These are phyloP conservation scores for Helianthus tuberosus DNA, from an alignment of 129 eudicot genomes.

Conservation along the genomic window DNA sequence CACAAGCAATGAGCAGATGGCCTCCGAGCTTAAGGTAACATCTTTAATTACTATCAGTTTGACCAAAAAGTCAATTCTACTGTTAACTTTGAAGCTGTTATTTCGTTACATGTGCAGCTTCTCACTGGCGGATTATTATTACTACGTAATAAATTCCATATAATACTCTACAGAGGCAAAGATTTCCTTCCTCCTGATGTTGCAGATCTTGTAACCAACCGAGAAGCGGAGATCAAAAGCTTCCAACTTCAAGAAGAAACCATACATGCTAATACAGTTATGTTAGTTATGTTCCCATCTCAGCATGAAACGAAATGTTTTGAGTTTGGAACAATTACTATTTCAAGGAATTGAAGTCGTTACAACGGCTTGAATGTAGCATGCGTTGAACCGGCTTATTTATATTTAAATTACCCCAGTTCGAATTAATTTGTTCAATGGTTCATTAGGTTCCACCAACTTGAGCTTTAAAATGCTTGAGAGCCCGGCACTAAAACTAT, in stretches of 20 bases:
- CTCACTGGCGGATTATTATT: constrained; percentile 92
- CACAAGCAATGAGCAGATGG: constrained; percentile 56
- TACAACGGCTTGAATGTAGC: too few species aligned
- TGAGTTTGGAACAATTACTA: too few species aligned
- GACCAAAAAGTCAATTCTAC: constrained; percentile 15
- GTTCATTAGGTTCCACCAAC: too few species aligned
- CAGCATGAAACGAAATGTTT: too few species aligned
- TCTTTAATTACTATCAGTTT: constrained; percentile 8
- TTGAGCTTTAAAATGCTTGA: too few species aligned
- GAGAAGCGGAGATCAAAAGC: constrained; percentile 68
- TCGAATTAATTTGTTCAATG: too few species aligned
- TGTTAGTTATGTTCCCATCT: too few species aligned
- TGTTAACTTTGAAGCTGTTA: constrained; percentile 18
- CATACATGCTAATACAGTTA: constrained; percentile 49
- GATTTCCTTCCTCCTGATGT: constrained; percentile 75
- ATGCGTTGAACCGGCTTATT: too few species aligned
- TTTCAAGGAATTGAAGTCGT: too few species aligned
- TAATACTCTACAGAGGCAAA: constrained; percentile 93
- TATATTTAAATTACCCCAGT: too few species aligned
- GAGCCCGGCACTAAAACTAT: too few species aligned
- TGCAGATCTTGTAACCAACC: constrained; percentile 64
- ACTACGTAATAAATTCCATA: constrained; percentile 88
- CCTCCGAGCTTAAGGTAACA: constrained; percentile 86
- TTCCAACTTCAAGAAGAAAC: constrained; percentile 81
- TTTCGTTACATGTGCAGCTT: constrained; percentile 55